Evolutionary conservation across 345 rosid species (phyloP).

Genomic region (Erucastrum elatum): DNA sequence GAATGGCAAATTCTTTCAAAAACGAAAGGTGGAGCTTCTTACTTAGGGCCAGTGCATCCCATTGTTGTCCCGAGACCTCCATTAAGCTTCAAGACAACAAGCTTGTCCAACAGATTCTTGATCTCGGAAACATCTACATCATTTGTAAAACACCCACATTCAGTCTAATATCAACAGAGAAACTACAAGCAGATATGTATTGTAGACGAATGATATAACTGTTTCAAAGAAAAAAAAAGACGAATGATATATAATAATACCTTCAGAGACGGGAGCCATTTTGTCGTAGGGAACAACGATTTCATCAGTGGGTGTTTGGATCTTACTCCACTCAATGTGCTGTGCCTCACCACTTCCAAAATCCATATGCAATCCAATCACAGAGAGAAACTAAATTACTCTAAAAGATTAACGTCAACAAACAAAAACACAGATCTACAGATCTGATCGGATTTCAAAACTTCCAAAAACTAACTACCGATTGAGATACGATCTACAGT

Average conservation of each 20-base stretch:
- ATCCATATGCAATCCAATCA: background rate
- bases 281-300: slow-evolving; percentile 49
- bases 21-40: slow-evolving; percentile 24
- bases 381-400: background rate
- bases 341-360: slow-evolving; percentile 50
- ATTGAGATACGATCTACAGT: background rate
- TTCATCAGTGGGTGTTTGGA: slow-evolving; percentile 57
- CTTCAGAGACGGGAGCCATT: slow-evolving; percentile 42
- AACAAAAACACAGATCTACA: slow-evolving; percentile 24
- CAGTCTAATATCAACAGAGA: background rate
- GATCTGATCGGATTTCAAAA: background rate
- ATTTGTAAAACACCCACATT: slow-evolving; percentile 2
- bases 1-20: background rate
- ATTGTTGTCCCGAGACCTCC: slow-evolving; percentile 98
- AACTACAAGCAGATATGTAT: background rate
- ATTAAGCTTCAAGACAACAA: slow-evolving; percentile 93
- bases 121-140: slow-evolving; percentile 66
- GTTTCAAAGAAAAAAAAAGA: too few species aligned
- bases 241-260: background rate
- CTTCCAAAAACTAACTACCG: background rate
- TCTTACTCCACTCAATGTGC: slow-evolving; percentile 53
- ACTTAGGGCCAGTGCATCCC: slow-evolving; percentile 99
- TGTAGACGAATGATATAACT: background rate
- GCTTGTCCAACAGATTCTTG: slow-evolving; percentile 80
- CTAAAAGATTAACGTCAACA: slow-evolving; percentile 1